A percentile compares a stretch with the other conserved stretches of the same genome.
Evolutionary conservation across 164 flowering plant genomes (phyloP).

Genomic region (Vitis rotundifolia): DNA sequence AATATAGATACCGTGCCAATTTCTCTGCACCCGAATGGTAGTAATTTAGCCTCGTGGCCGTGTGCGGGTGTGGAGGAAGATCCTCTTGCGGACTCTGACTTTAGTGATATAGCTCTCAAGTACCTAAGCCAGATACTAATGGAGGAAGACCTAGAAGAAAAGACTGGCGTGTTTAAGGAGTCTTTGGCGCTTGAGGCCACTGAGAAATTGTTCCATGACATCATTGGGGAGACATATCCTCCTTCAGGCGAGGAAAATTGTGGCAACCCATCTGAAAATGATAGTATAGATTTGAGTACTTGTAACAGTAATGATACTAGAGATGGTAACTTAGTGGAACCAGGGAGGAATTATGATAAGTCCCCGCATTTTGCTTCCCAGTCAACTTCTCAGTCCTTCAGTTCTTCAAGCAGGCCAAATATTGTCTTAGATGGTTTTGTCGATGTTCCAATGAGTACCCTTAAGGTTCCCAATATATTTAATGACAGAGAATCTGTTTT

Average conservation of each 20-base stretch:
- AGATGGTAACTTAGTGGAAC: too few relatives aligned
- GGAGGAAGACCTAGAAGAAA: slow-evolving; percentile 18
- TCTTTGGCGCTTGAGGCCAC: neutral
- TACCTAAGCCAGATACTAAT: slow-evolving; percentile 15
- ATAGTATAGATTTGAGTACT: too few relatives aligned
- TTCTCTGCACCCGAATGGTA: too few relatives aligned
- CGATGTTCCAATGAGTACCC: slow-evolving; percentile 17
- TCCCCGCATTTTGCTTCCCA: too few relatives aligned
- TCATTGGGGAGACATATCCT: neutral
- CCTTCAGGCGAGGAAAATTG: too few relatives aligned
- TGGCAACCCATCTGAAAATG: too few relatives aligned
- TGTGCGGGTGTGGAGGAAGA: too few relatives aligned
- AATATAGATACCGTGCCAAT: too few relatives aligned
- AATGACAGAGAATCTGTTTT: slow-evolving; percentile 13
- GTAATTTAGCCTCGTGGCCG: too few relatives aligned
- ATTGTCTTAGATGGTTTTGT: slow-evolving; percentile 1
- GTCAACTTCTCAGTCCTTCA: neutral
- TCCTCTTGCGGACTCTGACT: slow-evolving; percentile 8
- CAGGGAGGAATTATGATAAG: too few relatives aligned
- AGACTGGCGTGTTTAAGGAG: neutral
- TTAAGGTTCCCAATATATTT: slow-evolving; percentile 8
- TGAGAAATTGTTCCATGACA: slow-evolving; percentile 1
- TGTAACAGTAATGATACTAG: too few relatives aligned
- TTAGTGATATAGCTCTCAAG: slow-evolving; percentile 12
- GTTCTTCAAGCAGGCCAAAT: slow-evolving; percentile 2